Evolutionary conservation across 1,284 basidiomycete genomes (phyloP).

Genomic region (Apiotrichum gamsii): DNA sequence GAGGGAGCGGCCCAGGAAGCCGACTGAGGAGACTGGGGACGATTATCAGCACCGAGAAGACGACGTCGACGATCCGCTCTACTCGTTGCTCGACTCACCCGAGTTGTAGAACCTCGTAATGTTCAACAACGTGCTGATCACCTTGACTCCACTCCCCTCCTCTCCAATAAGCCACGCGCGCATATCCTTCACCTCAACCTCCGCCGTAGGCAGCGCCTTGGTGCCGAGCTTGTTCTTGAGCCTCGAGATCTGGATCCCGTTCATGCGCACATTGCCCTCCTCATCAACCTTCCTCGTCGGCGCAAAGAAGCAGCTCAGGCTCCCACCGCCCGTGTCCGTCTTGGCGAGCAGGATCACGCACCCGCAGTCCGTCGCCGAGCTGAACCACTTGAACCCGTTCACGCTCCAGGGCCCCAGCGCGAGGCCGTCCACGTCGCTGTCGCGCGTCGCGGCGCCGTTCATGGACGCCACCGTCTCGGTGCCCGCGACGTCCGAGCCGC

Average conservation of each 20-base stretch:
- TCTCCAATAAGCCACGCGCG: constrained; percentile 62
- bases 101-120: constrained; percentile 61
- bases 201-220: constrained; percentile 67
- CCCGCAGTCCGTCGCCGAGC: constrained; percentile 62
- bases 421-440: constrained; percentile 14
- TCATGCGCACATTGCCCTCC: constrained; percentile 46
- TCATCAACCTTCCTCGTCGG: constrained; percentile 52
- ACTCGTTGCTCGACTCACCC: background rate
- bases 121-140: constrained; percentile 65
- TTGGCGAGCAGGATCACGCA: constrained; percentile 11
- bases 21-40: constrained; percentile 20
- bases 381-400: constrained; percentile 76
- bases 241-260: constrained; percentile 65
- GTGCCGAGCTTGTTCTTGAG: constrained; percentile 77
- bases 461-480: constrained; percentile 57
- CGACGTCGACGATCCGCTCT: too few species aligned
- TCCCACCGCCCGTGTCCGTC: constrained; percentile 44
- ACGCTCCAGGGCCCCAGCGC: constrained; percentile 37
- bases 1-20: constrained; percentile 59
- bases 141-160: constrained; percentile 60
- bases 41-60: background rate
- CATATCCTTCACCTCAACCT: constrained; percentile 59
- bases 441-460: background rate
- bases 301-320: constrained; percentile 64
- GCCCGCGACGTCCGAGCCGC: constrained; percentile 68